Percentiles rank a stretch among this genome's conserved stretches.
Evolutionary conservation across 78 protist species (phyloP).

Genomic region (Cavenderia fasciculata): DNA sequence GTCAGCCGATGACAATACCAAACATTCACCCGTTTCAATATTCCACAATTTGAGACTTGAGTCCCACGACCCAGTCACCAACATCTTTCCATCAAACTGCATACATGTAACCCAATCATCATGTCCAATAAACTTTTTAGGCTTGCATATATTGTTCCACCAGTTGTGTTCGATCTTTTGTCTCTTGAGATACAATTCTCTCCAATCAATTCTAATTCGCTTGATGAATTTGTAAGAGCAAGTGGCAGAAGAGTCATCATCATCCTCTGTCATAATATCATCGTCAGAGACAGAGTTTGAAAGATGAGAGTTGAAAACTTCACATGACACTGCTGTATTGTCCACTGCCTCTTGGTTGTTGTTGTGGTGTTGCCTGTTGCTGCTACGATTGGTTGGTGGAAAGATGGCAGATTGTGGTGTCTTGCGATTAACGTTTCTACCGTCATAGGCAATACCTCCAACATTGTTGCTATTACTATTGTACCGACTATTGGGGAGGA

Average conservation of each 20-base stretch:
- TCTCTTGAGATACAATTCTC: slow-evolving; percentile 38
- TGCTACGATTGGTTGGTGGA: background rate
- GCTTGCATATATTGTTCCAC: background rate
- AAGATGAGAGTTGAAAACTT: background rate
- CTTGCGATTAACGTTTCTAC: background rate
- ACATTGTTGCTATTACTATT: too few species aligned
- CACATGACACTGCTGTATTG: background rate
- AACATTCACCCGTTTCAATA: slow-evolving; percentile 40
- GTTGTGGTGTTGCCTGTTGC: background rate
- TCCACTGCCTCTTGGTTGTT: background rate
- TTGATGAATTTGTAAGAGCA: background rate
- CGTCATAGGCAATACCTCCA: background rate
- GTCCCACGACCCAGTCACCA: slow-evolving; percentile 60
- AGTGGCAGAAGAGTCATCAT: background rate
- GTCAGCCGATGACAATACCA: background rate
- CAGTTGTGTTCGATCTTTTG: slow-evolving; percentile 38
- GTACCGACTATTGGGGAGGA: background rate
- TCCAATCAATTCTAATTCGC: slow-evolving; percentile 54
- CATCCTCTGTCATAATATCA: background rate
- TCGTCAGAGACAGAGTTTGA: background rate
- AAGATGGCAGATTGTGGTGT: slow-evolving; percentile 15
- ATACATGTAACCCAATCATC: slow-evolving; percentile 54
- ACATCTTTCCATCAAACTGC: slow-evolving; percentile 42
- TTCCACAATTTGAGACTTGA: slow-evolving; percentile 37
- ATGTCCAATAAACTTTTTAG: slow-evolving; percentile 19